Evolutionary conservation across 768 basidiomycete species (phyloP).

Genomic region (Termitomyces sp.): DNA sequence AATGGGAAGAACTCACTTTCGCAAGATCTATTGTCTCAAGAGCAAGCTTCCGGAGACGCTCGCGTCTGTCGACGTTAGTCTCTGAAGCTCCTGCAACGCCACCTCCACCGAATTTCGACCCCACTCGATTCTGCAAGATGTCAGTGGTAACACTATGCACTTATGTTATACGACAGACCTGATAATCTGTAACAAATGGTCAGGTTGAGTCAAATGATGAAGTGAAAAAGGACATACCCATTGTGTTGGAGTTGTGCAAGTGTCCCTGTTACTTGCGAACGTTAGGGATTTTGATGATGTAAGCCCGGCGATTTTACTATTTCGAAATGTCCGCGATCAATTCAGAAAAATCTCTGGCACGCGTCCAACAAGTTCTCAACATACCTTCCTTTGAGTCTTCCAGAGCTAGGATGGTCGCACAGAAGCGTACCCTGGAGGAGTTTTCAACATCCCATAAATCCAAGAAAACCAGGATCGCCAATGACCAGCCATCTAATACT

Average conservation of each 20-base stretch:
- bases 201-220: constrained; percentile 2
- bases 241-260: not conserved
- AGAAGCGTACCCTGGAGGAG: constrained; percentile 64
- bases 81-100: constrained; percentile 95
- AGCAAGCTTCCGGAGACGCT: constrained; percentile 91
- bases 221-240: constrained; percentile 32
- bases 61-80: constrained; percentile 91
- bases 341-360: constrained; percentile 18
- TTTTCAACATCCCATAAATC: constrained; percentile 39
- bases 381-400: not conserved
- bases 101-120: constrained; percentile 93
- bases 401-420: constrained; percentile 35
- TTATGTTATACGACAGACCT: constrained; percentile 37
- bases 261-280: not conserved
- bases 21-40: constrained; percentile 97
- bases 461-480: constrained; percentile 56
- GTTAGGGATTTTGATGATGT: constrained; percentile 15
- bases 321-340: constrained; percentile 14
- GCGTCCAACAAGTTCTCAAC: constrained; percentile 4
- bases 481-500: constrained; percentile 25
- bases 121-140: constrained; percentile 79
- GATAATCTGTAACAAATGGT: constrained; percentile 49
- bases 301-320: constrained; percentile 12
- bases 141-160: constrained; percentile 10
- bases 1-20: constrained; percentile 52